Conservation (phyloP, 371 early-diverging fungal genomes). For the Syncephalastrum contaminatum region DNA sequence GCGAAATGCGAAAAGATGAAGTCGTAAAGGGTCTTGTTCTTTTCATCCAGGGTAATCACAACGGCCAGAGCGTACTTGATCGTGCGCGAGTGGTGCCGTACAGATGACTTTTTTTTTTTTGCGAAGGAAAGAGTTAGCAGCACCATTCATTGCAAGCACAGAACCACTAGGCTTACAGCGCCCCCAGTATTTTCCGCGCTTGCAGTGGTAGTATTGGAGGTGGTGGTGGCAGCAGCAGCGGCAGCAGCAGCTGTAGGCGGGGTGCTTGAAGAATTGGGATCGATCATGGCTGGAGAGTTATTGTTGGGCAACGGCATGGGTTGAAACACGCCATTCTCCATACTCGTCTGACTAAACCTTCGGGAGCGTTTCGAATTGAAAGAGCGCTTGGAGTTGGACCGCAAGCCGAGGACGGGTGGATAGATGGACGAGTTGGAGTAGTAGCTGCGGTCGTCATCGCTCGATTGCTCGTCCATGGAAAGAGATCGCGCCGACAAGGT, state of each 20-base stretch:
- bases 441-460: slow-evolving; percentile 38
- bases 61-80: slow-evolving; percentile 63
- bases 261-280: too few relatives aligned
- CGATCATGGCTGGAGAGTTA: too few relatives aligned
- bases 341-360: slow-evolving; percentile 60
- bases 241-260: too few relatives aligned
- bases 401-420: slow-evolving; percentile 38
- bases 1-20: slow-evolving; percentile 69
- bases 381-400: slow-evolving; percentile 29
- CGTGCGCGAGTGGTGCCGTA: slow-evolving; percentile 44
- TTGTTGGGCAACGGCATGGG: slow-evolving; percentile 59
- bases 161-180: too few relatives aligned
- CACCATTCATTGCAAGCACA: too few relatives aligned
- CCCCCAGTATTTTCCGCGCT: too few relatives aligned
- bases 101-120: slow-evolving; percentile 17
- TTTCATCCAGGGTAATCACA: slow-evolving; percentile 53
- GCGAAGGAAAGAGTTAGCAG: slow-evolving; percentile 3
- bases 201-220: too few relatives aligned
- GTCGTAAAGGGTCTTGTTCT: slow-evolving; percentile 52
- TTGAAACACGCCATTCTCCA: slow-evolving; percentile 63
- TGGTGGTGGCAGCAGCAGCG: neutral
- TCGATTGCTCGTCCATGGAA: slow-evolving; percentile 36
- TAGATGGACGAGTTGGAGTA: slow-evolving; percentile 23
- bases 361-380: slow-evolving; percentile 49
- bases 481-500: slow-evolving; percentile 15